Evolutionary conservation across 2,329 filamentous ascomycete species (phyloP), one percentile per base, ranked within the genome.

Genomic region (Xylariaceae sp.): DNA sequence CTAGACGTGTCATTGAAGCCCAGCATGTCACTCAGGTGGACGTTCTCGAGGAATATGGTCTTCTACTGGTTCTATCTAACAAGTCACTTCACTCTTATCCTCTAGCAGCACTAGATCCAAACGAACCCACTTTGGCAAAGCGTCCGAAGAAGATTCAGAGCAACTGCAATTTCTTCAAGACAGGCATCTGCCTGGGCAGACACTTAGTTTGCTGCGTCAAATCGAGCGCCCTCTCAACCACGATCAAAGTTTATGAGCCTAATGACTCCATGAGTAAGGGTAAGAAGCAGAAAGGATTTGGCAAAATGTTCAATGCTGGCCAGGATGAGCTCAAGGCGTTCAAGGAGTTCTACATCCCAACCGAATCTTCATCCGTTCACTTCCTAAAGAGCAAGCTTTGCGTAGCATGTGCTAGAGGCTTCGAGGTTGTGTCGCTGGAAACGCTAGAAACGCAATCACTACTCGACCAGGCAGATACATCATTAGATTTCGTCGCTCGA

Each of bases 281-380:
- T 55, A 95, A 94, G 77, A 96, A 95, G 76, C 95, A 96, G 70
- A 94, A 91, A 66, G 92, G 94, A 19, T 86, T 99, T 57, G 87
- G 89, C 62, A 96, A 95, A 75, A 95, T 99, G 85, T 92, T 99
- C 74, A 90, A 90, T 58, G 86, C 78, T 50, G 90, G 91, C 6
- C 91, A 96, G 70, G 94, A 99, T 71, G 90, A 96, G 64, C 81
- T 99, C 60, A 95, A 95, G 73, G 89, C 92, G 9, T 96, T 95
- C 79, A 96, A 96, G 80, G 94, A 99, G 76, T 97, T 96, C 68
- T 99, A 99, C 73, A 96, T 99, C 58, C 94, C 94, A 0, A 94
- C 91, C 5, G 94, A 99, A 76, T 95, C 92, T n/a, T 92, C 90
- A 3, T 96, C 91, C 40, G 94, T 99, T 41, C 94, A 99, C 73